Base-by-base conservation (phyloP, 805 yeast species). In the Maudiozyma turicensis region DNA sequence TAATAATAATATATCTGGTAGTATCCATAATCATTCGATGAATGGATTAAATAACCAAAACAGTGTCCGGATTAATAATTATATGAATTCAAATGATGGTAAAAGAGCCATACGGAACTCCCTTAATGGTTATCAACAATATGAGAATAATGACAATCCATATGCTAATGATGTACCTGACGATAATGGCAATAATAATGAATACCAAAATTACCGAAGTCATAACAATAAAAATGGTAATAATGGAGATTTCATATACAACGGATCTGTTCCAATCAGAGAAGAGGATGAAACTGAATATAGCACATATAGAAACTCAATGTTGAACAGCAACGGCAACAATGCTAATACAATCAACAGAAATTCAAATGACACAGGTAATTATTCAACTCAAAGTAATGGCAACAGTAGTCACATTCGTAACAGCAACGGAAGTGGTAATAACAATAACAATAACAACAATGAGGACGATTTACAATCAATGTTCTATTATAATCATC, bases 401-500 rank as follows among this genome's bases (percentile, higher is more conserved):
- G 29, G 11, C 8, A 44, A 48, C 4, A 44, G 43, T 2, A n/a
- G 38, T 10, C 20, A 20, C 31, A 41, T 15, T 37, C 15, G 29
- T 30, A 29, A 38, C n/a, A 20, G 28, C 33, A 31, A 13, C 14
- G 30, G 8, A 11, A 40, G 11, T 20, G 26, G 13, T 44, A 26
- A 33, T 13, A 30, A 11, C 33, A 44, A 33, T 13, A 30, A 11
- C 33, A 44, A 14, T 28, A 35, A 8, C 5, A 13, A 26, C 13
- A 59, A 59, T 20, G 58, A 56, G 15, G 61, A 57, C 20, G 68
- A 64, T 50, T 52, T 54, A n/a, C 64, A 54, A 8, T 64, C 69
- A 0, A 64, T 64, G 63, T 64, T 65, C 46, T 65, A 64, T 50
- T 66, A 65, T 52, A 61, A 55, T 32, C 63, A 62, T 45, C 53